These are phyloP conservation scores for Paraphysoderma sedebokerense DNA, from an alignment of 371 early-diverging fungal species.

Conservation along the genomic window DNA sequence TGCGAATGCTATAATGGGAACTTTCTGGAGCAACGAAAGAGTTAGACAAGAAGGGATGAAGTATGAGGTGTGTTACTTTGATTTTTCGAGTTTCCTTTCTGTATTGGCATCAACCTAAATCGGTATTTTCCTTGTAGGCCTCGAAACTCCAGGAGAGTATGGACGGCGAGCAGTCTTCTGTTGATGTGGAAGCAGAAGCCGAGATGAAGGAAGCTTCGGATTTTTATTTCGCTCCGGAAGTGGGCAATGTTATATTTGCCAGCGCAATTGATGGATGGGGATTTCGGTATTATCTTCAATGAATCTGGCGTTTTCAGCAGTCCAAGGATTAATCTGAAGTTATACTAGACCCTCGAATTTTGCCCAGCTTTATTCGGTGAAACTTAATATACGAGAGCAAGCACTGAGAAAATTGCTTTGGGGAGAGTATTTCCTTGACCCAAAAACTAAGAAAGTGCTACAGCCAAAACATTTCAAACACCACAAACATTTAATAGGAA, in stretches of 20 bases:
- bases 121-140: too few relatives aligned
- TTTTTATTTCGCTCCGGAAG: slow-evolving; percentile 84
- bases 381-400: slow-evolving; percentile 67
- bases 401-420: slow-evolving; percentile 63
- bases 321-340: background rate
- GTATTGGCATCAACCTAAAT: too few relatives aligned
- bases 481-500: slow-evolving; percentile 65
- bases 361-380: slow-evolving; percentile 73
- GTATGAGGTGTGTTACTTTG: too few relatives aligned
- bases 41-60: slow-evolving; percentile 80
- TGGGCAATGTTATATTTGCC: slow-evolving; percentile 90
- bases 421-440: slow-evolving; percentile 93
- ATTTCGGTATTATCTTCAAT: slow-evolving; percentile 38
- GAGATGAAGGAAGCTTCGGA: slow-evolving; percentile 80
- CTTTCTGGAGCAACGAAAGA: slow-evolving; percentile 72
- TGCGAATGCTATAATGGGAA: slow-evolving; percentile 88
- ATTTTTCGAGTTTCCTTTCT: too few relatives aligned
- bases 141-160: slow-evolving; percentile 22
- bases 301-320: background rate
- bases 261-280: slow-evolving; percentile 98
- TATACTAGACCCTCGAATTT: slow-evolving; percentile 59
- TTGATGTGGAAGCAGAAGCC: background rate
- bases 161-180: slow-evolving; percentile 6
- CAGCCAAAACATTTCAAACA: slow-evolving; percentile 63
- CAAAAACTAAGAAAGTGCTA: slow-evolving; percentile 78